A percentile compares a stretch with the other conserved stretches of the same genome.
These are phyloP conservation scores for Cladophialophora bantiana DNA, from an alignment of 2,329 filamentous ascomycete genomes.

Conservation along the genomic window DNA sequence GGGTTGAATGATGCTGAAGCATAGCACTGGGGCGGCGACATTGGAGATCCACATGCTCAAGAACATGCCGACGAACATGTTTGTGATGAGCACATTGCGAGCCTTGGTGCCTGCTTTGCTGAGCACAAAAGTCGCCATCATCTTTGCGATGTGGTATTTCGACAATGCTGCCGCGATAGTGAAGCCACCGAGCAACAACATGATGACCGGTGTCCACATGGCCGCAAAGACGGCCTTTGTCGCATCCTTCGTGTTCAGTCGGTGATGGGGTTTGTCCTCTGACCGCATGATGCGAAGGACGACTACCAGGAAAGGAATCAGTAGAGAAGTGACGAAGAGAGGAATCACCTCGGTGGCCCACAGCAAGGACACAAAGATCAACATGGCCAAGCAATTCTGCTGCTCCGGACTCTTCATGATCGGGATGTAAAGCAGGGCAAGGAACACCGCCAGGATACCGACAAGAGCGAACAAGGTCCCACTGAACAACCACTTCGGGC, in stretches of 20 bases:
- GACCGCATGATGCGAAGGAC: constrained; percentile 82
- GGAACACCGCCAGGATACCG: constrained; percentile 74
- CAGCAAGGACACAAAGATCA: constrained; percentile 89
- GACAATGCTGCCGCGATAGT: constrained; percentile 93
- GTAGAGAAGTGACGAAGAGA: constrained; percentile 91
- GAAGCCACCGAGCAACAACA: constrained; percentile 95
- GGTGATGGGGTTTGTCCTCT: constrained; percentile 71
- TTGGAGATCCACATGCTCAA: constrained; percentile 99
- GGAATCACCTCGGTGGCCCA: constrained; percentile 99
- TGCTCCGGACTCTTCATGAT: constrained; percentile 89
- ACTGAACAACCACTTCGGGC: constrained; percentile 84
- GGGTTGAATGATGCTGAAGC: constrained; percentile 97
- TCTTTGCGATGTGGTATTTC: constrained; percentile 97
- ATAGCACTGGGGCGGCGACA: constrained; percentile 93
- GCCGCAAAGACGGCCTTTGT: constrained; percentile 86
- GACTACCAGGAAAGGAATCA: constrained; percentile 93
- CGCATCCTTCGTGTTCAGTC: constrained; percentile 80
- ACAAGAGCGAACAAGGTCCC: constrained; percentile 80
- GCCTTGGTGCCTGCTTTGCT: constrained; percentile 95
- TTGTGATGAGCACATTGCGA: constrained; percentile 87
- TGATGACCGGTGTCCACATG: constrained; percentile 99
- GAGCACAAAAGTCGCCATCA: constrained; percentile 93
- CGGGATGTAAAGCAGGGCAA: constrained; percentile 74
- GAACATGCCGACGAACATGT: constrained; percentile 98
- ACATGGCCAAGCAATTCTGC: constrained; percentile 92